These are phyloP conservation scores for Agaricus subrufescens DNA, from an alignment of 768 basidiomycete species.

Conservation along the genomic window DNA sequence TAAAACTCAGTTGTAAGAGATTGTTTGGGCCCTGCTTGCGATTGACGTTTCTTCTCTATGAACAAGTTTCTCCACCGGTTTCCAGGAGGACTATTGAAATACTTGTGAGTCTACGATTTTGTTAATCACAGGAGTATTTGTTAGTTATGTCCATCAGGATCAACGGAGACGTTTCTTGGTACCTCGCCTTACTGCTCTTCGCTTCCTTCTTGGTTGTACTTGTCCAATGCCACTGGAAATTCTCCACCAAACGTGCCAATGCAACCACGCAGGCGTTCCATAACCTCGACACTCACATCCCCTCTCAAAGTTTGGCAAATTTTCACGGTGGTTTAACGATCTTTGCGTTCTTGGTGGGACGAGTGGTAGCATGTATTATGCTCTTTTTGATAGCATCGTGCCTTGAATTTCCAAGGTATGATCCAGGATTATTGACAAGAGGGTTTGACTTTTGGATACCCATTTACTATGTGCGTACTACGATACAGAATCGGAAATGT, in stretches of 20 bases:
- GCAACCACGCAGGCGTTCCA: neutral
- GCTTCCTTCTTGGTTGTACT: neutral
- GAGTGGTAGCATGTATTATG: constrained; percentile 40
- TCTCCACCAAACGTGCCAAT: neutral
- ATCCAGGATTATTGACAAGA: neutral
- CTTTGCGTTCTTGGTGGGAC: constrained; percentile 41
- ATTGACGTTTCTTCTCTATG: neutral
- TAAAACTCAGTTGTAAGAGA: too few relatives aligned
- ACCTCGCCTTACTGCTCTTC: neutral
- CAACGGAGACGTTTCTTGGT: neutral
- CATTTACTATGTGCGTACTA: constrained; percentile 1
- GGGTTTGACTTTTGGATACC: neutral
- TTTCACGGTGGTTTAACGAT: constrained; percentile 42
- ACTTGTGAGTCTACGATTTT: neutral
- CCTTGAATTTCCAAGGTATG: neutral
- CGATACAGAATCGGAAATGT: neutral
- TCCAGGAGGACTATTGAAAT: neutral
- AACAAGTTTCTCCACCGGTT: neutral
- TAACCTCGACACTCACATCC: too few relatives aligned
- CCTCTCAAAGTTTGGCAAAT: constrained; percentile 25
- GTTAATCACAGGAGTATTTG: neutral
- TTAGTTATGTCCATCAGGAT: neutral
- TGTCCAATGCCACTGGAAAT: neutral
- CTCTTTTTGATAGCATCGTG: constrained; percentile 27
- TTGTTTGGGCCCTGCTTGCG: too few relatives aligned